phyloP scores from a whole-genome alignment of 2,329 filamentous ascomycete genomes.

The Clonostachys chloroleuca region DNA sequence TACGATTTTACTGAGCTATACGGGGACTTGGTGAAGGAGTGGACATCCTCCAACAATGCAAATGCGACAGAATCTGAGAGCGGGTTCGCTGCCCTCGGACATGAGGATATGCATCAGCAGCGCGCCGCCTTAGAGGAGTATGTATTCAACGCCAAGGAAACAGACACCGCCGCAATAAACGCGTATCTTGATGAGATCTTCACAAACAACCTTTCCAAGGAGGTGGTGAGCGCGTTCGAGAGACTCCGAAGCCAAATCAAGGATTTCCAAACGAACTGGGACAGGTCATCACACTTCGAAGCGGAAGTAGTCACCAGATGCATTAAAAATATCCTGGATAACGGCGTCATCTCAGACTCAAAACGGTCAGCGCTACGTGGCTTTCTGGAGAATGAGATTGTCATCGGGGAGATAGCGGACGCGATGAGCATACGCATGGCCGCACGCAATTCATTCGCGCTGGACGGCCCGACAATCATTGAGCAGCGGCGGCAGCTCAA shows the following conservation, averaged over 20 bases:
- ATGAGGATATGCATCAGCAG: constrained; percentile 47
- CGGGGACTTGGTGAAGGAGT: constrained; percentile 48
- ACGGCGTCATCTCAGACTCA: background rate
- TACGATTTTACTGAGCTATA: constrained; percentile 55
- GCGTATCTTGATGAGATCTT: constrained; percentile 49
- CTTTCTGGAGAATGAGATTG: background rate
- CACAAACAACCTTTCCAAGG: constrained; percentile 1
- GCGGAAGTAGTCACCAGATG: background rate
- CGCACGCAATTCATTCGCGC: background rate
- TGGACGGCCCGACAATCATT: background rate
- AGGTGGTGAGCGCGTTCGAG: background rate
- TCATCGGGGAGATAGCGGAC: background rate
- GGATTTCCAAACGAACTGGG: background rate
- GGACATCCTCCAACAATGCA: constrained; percentile 27
- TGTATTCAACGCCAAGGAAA: constrained; percentile 43
- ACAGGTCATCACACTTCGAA: background rate
- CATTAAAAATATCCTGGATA: background rate
- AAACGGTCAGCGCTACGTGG: background rate
- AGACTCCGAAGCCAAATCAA: background rate
- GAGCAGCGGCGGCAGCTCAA: background rate
- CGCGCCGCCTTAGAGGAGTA: constrained; percentile 48
- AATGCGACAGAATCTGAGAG: constrained; percentile 27
- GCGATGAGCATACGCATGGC: background rate
- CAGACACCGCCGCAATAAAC: constrained; percentile 37
- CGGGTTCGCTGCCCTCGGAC: constrained; percentile 25